These are phyloP conservation scores for Epipyxis sp. DNA, from an alignment of 108 stramenopile genomes.

Conservation along the genomic window DNA sequence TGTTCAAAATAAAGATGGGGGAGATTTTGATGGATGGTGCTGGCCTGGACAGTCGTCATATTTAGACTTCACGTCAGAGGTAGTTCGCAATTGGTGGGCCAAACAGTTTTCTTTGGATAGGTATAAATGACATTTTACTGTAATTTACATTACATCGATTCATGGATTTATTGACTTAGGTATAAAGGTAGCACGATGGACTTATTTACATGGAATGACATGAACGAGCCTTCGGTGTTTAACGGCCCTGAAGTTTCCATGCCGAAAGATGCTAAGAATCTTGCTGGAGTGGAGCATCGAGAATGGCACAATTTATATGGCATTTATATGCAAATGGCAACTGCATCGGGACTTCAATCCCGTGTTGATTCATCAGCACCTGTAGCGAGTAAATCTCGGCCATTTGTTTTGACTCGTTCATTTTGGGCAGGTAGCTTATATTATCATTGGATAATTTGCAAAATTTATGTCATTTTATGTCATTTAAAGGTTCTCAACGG, in stretches of 20 bases:
- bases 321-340: slow-evolving; percentile 94
- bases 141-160: slow-evolving; percentile 65
- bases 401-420: slow-evolving; percentile 90
- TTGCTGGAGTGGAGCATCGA: slow-evolving; percentile 87
- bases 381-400: slow-evolving; percentile 58
- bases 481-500: slow-evolving; percentile 17
- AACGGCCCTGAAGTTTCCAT: slow-evolving; percentile 98
- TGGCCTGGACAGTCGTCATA: slow-evolving; percentile 98
- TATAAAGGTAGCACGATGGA: slow-evolving; percentile 83
- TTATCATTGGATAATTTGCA: too few relatives aligned
- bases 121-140: too few relatives aligned
- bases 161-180: too few relatives aligned
- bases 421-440: slow-evolving; percentile 98
- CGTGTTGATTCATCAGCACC: slow-evolving; percentile 15
- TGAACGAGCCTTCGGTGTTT: slow-evolving; percentile 99
- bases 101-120: slow-evolving; percentile 83
- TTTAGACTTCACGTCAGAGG: slow-evolving; percentile 88
- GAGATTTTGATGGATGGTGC: slow-evolving; percentile 98
- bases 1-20: slow-evolving; percentile 81
- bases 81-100: slow-evolving; percentile 94
- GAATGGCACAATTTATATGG: slow-evolving; percentile 99
- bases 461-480: too few relatives aligned
- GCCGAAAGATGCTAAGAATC: slow-evolving; percentile 81
- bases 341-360: slow-evolving; percentile 76
- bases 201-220: slow-evolving; percentile 95